phyloP scores from a whole-genome alignment of 2,329 filamentous ascomycete genomes.

The Akanthomyces muscarius region DNA sequence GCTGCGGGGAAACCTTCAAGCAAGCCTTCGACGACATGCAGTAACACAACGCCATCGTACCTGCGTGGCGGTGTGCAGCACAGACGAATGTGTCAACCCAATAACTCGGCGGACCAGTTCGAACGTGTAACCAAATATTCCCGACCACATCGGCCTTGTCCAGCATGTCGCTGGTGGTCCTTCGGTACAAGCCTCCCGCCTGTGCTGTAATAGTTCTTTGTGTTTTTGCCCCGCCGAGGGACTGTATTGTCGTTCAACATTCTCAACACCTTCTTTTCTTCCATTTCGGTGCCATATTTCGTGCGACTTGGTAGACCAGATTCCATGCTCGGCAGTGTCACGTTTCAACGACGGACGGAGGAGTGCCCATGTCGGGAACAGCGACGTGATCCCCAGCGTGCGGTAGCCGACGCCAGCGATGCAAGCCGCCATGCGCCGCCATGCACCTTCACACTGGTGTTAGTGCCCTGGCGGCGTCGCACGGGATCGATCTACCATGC shows the following conservation, averaged over 20 bases:
- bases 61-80: slow-evolving; percentile 6
- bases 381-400: slow-evolving; percentile 4
- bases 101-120: not conserved
- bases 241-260: not conserved
- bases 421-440: slow-evolving; percentile 4
- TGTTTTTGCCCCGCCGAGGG: not conserved
- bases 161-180: not conserved
- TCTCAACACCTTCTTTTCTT: not conserved
- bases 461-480: slow-evolving; percentile 8
- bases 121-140: not conserved
- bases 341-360: not conserved
- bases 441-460: not conserved
- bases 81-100: not conserved
- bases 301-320: not conserved
- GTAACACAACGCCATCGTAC: not conserved
- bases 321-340: not conserved
- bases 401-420: slow-evolving; percentile 2
- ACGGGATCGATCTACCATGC: slow-evolving; percentile 18
- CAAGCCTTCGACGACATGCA: not conserved
- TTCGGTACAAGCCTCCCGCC: not conserved
- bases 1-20: not conserved
- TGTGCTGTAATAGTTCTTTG: not conserved
- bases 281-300: not conserved
- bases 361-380: not conserved
- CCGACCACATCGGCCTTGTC: not conserved